Evolutionary conservation across 495 filamentous ascomycete species (phyloP).

Genomic region (Penicillium cinerascens): DNA sequence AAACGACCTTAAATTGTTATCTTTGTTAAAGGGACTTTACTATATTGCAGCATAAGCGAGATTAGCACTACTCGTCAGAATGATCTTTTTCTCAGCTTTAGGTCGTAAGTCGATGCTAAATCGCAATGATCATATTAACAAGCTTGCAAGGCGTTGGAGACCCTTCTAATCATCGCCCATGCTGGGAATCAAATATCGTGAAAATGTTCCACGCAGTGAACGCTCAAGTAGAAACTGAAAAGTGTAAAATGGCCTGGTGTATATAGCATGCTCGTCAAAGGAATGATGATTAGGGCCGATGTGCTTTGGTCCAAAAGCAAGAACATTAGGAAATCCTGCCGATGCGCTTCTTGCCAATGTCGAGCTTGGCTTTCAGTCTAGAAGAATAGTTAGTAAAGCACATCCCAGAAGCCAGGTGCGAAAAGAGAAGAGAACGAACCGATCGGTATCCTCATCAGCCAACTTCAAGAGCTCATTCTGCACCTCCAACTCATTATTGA

Average conservation of each 20-base stretch:
- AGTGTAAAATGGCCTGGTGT: neutral
- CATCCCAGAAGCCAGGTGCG: neutral
- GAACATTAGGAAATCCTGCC: conserved; percentile 64
- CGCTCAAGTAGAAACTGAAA: conserved; percentile 5
- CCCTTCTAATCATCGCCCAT: conserved; percentile 4
- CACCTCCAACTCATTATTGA: conserved; percentile 77
- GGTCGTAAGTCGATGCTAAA: neutral
- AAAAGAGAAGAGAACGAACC: conserved; percentile 37
- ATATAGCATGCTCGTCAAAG: neutral
- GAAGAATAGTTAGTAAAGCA: conserved; percentile 19
- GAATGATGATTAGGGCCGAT: neutral
- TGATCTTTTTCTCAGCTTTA: neutral
- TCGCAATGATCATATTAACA: too few relatives aligned
- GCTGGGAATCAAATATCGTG: conserved; percentile 12
- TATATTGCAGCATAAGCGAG: too few relatives aligned
- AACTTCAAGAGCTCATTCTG: conserved; percentile 79
- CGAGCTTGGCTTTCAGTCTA: conserved; percentile 70
- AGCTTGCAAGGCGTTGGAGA: too few relatives aligned
- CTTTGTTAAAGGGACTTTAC: too few relatives aligned
- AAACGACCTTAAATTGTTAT: too few relatives aligned
- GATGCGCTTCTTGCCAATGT: conserved; percentile 77
- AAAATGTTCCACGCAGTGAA: neutral
- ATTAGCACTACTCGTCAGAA: too few relatives aligned
- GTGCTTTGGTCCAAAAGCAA: too few relatives aligned
- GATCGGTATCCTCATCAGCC: conserved; percentile 71